Percentiles rank a stretch among this genome's conserved stretches.
phyloP scores from a whole-genome alignment of 2,329 filamentous ascomycete species.

The Epichloe coenophiala region DNA sequence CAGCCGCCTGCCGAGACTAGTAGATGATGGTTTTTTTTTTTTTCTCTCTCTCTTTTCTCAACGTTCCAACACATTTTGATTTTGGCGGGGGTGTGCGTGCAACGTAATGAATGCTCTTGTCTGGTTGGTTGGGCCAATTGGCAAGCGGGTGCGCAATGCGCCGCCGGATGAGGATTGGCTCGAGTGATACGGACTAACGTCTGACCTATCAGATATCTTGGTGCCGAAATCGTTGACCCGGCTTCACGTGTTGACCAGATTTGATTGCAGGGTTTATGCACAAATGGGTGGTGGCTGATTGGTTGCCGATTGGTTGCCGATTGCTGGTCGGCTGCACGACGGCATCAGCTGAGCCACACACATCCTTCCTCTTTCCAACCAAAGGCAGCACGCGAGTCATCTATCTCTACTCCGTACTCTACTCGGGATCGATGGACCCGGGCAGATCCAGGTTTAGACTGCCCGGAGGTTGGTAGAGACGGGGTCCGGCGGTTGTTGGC shows the following conservation, averaged over 20 bases:
- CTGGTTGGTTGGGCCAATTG: neutral
- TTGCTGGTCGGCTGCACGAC: too few relatives aligned
- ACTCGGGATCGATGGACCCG: neutral
- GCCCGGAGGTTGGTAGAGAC: too few relatives aligned
- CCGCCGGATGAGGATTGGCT: neutral
- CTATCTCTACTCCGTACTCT: neutral
- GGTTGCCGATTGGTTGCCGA: too few relatives aligned
- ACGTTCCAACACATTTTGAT: neutral
- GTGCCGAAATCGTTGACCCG: too few relatives aligned
- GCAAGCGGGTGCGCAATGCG: neutral
- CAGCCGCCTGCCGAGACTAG: too few relatives aligned
- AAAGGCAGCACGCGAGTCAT: neutral
- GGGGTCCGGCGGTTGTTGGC: too few relatives aligned
- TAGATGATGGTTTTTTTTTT: neutral
- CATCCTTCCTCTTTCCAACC: neutral
- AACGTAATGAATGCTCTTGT: slow-evolving; percentile 7
- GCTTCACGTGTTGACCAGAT: too few relatives aligned
- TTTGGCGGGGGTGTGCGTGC: slow-evolving; percentile 4
- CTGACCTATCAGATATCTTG: too few relatives aligned
- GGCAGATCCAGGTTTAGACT: neutral
- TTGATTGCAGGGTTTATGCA: neutral
- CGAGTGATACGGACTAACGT: too few relatives aligned
- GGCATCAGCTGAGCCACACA: slow-evolving; percentile 1
- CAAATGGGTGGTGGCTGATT: neutral
- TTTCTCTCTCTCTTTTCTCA: too few relatives aligned